These are phyloP conservation scores for Aspergillus eucalypticola DNA, from an alignment of 2,329 filamentous ascomycete species.

Conservation along the genomic window DNA sequence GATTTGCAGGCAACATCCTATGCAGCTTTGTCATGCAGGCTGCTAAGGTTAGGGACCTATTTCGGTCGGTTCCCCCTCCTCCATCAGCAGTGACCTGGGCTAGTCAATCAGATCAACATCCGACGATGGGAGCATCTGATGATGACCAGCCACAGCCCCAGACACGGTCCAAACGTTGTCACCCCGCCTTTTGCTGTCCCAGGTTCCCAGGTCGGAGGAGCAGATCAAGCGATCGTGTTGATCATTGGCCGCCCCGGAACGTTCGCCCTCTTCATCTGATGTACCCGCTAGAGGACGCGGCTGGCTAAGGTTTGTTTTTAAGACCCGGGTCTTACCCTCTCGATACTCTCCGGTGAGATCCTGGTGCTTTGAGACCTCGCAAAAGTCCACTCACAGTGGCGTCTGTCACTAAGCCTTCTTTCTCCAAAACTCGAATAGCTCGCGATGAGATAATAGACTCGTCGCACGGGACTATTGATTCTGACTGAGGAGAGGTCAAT, in stretches of 20 bases:
- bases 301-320: constrained; percentile 1
- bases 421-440: constrained; percentile 12
- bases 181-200: constrained; percentile 17
- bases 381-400: constrained; percentile 7
- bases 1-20: constrained; percentile 7
- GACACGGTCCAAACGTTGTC: constrained; percentile 13
- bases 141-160: constrained; percentile 3
- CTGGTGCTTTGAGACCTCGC: neutral
- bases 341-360: constrained; percentile 11
- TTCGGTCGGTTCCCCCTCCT: neutral
- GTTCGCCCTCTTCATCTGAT: constrained; percentile 13
- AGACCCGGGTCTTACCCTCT: constrained; percentile 6
- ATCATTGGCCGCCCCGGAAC: constrained; percentile 20
- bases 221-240: constrained; percentile 6
- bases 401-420: neutral
- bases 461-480: neutral
- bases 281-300: constrained; percentile 11
- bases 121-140: neutral
- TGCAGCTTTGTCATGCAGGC: constrained; percentile 3
- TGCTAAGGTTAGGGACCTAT: neutral
- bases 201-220: constrained; percentile 11
- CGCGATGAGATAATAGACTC: constrained; percentile 8
- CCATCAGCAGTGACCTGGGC: neutral
- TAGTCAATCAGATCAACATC: neutral
- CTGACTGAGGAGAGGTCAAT: neutral